Base-by-base conservation (phyloP, 1,284 basidiomycete species). In the Ustilago esculenta region DNA sequence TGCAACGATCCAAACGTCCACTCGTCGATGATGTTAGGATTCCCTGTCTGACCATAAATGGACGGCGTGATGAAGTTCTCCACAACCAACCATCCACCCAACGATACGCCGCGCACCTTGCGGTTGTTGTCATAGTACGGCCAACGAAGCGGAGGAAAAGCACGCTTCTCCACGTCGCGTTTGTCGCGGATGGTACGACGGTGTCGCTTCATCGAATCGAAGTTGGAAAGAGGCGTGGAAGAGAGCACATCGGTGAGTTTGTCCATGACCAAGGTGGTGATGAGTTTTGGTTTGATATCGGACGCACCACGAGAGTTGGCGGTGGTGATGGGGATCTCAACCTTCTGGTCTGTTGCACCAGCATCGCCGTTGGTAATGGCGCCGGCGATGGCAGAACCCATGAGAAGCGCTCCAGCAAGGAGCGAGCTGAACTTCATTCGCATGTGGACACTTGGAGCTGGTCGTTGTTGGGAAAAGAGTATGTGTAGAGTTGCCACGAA, bases 1-100 rank as follows among this genome's bases (percentile, higher is more conserved):
- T 63, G 61, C 63, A 85, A 86, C 74, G 88, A 85, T 37, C 88
- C 86, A 72, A 91, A 94, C 0, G 94, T 95, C 85, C 87, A 96
- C 83, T 96, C 92, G 81, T 94, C 92, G 53, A 93, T 61, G 25
- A 81, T 76, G 12, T 72, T 54, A 18, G 63, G n/a, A 45, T 80
- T 77, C 35, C 69, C 70, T 20, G 73, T 67, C 25, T 60, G 35
- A 27, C 57, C 57, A 47, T 94, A 97, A n/a, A 81, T 25, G 17
- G 49, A 51, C 4, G 79, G 79, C 11, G 77, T 71, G 41, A 81
- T 81, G 11, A 69, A 81, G 34, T 70, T 51, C 40, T 81, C 79
- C 9, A 72, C 48, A 6, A 80, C 77, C 37, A 81, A 54, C 77
- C 79, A 81, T n/a, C 79, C 79, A 17, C 78, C 79, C 29, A 81